Base-by-base conservation (phyloP, 2,329 filamentous ascomycete genomes). In the Fusarium sp. region DNA sequence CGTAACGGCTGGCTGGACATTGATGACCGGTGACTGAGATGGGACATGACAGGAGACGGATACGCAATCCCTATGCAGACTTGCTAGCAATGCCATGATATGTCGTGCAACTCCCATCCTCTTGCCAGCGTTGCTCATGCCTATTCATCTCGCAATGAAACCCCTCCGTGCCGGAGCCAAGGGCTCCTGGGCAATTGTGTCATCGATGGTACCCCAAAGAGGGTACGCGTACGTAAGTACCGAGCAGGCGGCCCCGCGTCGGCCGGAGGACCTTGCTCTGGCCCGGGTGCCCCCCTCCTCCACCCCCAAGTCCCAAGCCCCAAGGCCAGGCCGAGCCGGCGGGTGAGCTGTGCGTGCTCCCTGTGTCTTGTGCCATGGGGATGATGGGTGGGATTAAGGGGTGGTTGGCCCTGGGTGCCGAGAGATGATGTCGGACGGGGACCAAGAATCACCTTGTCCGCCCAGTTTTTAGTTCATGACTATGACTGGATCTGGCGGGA, bases 211-310 rank as follows among this genome's bases (percentile, higher is more conserved):
- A 77, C 72, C 64, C 67, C 64, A 57, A 58, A 43, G 37, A 61
- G 54, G 74, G 62, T 76, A 76, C 71, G 48, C 43, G 68, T 75
- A 76, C 74, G 73, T 73, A 77, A 78, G 76, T 78, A 75, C 71
- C 64, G 63, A 74, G 43, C 67, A 54, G 75, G 56, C 74, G 71
- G 76, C 76, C 76, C 76, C 76, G 76, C 73, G 66, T 75, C 73
- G 72, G 70, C 70, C 67, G 73, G 73, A 68, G 72, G 43, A 64
- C 64, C 69, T 71, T 71, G 73, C 58, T 43, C 45, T 66, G 45
- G 27, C 41, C 72, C 67, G 66, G 61, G 45, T n/a, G 43, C 52
- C 25, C 43, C 43, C 43, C 23, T 48, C 23, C 45, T 50, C 45
- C 45, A 50, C 45, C 45, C 37, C 37, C 37, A 41, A 41, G 37